phyloP scores from a whole-genome alignment of 768 basidiomycete species.

The Pholiota microspora region DNA sequence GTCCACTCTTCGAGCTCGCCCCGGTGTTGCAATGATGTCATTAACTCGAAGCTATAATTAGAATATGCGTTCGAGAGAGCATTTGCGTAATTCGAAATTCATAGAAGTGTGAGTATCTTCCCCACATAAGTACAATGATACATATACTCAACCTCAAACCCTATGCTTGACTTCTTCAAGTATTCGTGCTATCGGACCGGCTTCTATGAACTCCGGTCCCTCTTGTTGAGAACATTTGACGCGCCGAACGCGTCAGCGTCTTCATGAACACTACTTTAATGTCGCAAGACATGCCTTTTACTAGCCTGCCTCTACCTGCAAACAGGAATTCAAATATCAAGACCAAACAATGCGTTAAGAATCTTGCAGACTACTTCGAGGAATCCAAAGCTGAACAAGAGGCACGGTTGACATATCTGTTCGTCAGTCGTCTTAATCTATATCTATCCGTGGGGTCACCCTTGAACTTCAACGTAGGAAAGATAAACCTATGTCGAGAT shows the following conservation, averaged over 20 bases:
- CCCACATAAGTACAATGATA: too few species aligned
- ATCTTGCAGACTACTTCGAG: slow-evolving; percentile 30
- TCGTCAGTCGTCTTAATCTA: slow-evolving; percentile 28
- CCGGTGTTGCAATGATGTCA: not conserved
- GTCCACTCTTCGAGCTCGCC: not conserved
- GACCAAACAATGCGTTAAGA: slow-evolving; percentile 32
- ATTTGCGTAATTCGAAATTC: too few species aligned
- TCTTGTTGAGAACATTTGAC: too few species aligned
- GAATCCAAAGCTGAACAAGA: slow-evolving; percentile 14
- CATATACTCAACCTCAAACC: too few species aligned
- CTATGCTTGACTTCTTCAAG: too few species aligned
- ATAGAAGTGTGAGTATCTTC: too few species aligned
- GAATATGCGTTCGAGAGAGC: too few species aligned
- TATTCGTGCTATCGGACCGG: not conserved
- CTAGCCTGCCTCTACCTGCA: too few species aligned
- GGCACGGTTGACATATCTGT: slow-evolving; percentile 44
- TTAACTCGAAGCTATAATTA: not conserved
- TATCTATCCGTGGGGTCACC: not conserved
- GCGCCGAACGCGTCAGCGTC: not conserved
- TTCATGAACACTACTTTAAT: slow-evolving; percentile 4
- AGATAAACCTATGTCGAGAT: slow-evolving; percentile 31
- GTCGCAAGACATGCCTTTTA: slow-evolving; percentile 1
- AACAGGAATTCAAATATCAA: too few species aligned
- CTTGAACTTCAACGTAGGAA: not conserved
- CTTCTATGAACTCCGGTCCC: not conserved